These are phyloP conservation scores for Clathrus columnatus DNA, from an alignment of 768 basidiomycete species.

Conservation along the genomic window DNA sequence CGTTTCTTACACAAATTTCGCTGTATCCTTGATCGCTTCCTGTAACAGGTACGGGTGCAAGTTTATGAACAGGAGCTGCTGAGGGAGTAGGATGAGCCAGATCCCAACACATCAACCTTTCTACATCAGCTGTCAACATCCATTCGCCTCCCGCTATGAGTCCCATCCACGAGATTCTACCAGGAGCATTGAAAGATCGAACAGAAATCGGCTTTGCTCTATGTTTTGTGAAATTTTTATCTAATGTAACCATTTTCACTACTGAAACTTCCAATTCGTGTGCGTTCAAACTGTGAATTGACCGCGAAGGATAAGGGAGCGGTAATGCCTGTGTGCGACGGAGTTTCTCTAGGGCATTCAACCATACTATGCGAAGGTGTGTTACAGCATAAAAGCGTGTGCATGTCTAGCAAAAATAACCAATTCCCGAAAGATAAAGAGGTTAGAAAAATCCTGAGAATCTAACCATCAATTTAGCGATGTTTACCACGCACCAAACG, in stretches of 20 bases:
- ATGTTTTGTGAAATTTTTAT: background rate
- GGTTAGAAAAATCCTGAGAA: background rate
- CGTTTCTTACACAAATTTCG: constrained; percentile 9
- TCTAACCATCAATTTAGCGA: background rate
- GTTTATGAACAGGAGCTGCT: background rate
- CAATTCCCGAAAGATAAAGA: background rate
- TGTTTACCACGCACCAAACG: constrained; percentile 4
- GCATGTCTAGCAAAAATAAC: background rate
- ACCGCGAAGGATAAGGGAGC: constrained; percentile 3
- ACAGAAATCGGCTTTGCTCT: background rate
- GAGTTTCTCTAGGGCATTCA: constrained; percentile 5
- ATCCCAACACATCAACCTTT: constrained; percentile 8
- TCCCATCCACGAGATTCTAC: constrained; percentile 6
- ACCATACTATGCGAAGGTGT: constrained; percentile 6
- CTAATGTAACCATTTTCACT: constrained; percentile 9
- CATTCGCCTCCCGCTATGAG: constrained; percentile 7
- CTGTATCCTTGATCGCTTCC: constrained; percentile 10
- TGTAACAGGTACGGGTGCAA: background rate
- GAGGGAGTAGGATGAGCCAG: constrained; percentile 1
- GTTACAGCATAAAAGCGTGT: constrained; percentile 3
- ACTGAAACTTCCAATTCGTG: constrained; percentile 3
- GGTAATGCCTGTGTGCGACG: constrained; percentile 1
- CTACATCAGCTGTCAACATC: constrained; percentile 5
- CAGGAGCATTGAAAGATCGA: constrained; percentile 5
- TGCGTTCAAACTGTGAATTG: background rate